These are phyloP conservation scores for Boletus vinaceobasis DNA, from an alignment of 768 basidiomycete genomes.

Conservation along the genomic window DNA sequence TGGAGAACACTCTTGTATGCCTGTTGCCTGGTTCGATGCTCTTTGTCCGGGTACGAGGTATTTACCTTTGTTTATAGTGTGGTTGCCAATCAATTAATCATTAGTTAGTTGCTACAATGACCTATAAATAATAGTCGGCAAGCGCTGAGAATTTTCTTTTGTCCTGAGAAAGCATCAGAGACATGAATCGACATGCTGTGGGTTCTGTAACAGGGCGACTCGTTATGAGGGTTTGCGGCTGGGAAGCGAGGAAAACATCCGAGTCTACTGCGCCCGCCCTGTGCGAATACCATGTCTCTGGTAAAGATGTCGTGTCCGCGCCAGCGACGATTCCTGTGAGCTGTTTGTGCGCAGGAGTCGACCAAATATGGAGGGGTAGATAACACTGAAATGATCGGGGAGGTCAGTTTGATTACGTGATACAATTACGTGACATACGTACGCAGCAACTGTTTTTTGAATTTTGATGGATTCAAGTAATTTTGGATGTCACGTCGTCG, in stretches of 20 bases:
- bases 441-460: constrained; percentile 32
- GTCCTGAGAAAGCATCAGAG: background rate
- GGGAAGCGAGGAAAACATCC: constrained; percentile 7
- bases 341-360: background rate
- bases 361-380: constrained; percentile 5
- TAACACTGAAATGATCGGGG: constrained; percentile 22
- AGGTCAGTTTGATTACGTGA: constrained; percentile 22
- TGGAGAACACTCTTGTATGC: background rate
- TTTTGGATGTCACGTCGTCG: constrained; percentile 29
- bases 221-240: background rate
- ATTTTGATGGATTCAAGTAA: constrained; percentile 32
- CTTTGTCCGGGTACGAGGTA: background rate
- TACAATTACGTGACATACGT: constrained; percentile 28
- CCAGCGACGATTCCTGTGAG: background rate
- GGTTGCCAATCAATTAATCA: no score
- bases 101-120: no score
- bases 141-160: constrained; percentile 6
- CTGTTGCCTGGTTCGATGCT: background rate
- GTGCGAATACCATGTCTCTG: background rate
- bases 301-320: background rate
- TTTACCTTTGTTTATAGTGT: background rate
- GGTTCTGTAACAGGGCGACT: constrained; percentile 2
- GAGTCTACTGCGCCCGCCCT: background rate
- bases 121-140: background rate
- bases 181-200: background rate